Evolutionary conservation across 129 eudicot genomes (phyloP), one percentile per base, ranked within the genome.

Genomic region (Flaveria robusta): DNA sequence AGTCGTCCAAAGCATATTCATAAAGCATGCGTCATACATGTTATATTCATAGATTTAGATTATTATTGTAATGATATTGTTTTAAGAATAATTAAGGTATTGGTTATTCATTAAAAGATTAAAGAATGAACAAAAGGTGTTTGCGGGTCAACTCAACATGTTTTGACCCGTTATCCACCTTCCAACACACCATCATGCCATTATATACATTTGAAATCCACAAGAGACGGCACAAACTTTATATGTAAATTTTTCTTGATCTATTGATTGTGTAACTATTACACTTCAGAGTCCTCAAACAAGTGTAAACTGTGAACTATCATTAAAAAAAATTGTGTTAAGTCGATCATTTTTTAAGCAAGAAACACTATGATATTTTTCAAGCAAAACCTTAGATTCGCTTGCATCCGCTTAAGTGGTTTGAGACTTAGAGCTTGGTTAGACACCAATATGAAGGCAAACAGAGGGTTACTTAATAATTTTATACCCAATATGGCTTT

Each of bases 151-250:
- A 60, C 19, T 24, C 9, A 60, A 2, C 3, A 24, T 8, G 16
- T 5, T 24, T 24, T 60, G 66, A 60, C 66, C 65, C 41, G 9
- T 59, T 59, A 12, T 59, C n/a, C 39, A 59, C 37, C 66, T 60
- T 60, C 39, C 16, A 24, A 60, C 66, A 12, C 39, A 60, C 9
- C 19, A 60, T 9, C 18, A 60, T n/a, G 39, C 41, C 16, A 26
- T 26, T 24, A 12, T 24, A 22, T 56, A 56, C 64, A 22, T 22
- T 29, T 56, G 24, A 22, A 56, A 13, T 29, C 64, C 24, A 22
- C 31, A 56, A 0, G 64, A 14, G 14, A 56, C 27, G 39, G 39
- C 19, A 13, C 68, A 62, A 62, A 62, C 20, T 62, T 29, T 62
- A 27, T 26, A 62, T 29, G 41, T 13, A 16, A 31, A 31, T 20